Base-by-base conservation (phyloP, 306 rosid genomes). In the Lablab purpureus region DNA sequence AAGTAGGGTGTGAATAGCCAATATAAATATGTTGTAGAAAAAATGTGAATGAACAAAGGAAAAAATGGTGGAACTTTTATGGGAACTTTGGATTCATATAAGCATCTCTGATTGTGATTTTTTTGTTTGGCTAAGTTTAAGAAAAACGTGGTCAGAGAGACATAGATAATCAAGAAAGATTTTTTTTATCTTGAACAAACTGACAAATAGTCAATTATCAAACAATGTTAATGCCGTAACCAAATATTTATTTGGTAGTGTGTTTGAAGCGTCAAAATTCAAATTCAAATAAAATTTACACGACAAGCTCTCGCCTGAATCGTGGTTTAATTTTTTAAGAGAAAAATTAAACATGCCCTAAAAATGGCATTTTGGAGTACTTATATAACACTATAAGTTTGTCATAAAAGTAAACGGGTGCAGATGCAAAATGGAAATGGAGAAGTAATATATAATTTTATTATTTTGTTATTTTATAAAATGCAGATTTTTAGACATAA, bases 1-100 rank as follows among this genome's bases (percentile, higher is more conserved):
- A n/a, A 12, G 11, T 52, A 18, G 75, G 28, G 70, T 32, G 81
- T 74, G 79, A 77, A 80, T 49, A 80, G 40, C 43, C 41, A 75
- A 73, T 63, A 58, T 54, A 68, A 50, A 69, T 28, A 14, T 69
- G 62, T 63, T 18, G 40, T 28, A 69, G 40, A 62, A 52, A 63
- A 40, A 40, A 9, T 28, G 83, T 73, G 64, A 46, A 71, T 43
- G 21, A 21, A 10, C 32, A 22, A 59, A 47, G 27, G 15, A 19
- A 50, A 19, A 56, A 12, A 22, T 21, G 50, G 45, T 47, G 36
- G 21, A 21, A 46, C 18, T 59, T 25, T 43, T 47, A 7, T 71
- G 77, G 15, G 43, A 47, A 15, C 32, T 79, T 71, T 17, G 46
- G 66, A 71, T 62, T 47, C 52, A 19, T 78, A 9, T 43, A 0